These are phyloP conservation scores for Pichia paraexigua DNA, from an alignment of 805 yeast genomes.

Conservation along the genomic window DNA sequence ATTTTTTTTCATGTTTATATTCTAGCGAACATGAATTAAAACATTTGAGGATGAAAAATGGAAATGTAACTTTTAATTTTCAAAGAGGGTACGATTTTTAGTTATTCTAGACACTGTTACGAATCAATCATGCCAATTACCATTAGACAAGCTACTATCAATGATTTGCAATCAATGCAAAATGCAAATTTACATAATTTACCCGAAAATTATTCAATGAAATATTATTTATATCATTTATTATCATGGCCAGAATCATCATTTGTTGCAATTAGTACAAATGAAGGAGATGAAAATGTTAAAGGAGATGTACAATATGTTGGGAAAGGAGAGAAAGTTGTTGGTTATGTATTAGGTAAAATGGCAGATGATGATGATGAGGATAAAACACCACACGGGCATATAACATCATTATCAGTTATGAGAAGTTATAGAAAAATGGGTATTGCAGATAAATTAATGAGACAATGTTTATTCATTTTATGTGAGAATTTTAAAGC, in stretches of 20 bases:
- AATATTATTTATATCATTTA: conserved; percentile 89
- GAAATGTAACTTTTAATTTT: too few species aligned
- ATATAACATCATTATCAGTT: conserved; percentile 87
- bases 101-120: neutral
- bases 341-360: conserved; percentile 94
- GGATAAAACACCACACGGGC: conserved; percentile 76
- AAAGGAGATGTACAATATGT: conserved; percentile 42
- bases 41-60: neutral
- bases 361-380: conserved; percentile 79
- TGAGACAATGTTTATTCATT: conserved; percentile 73
- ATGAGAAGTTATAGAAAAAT: conserved; percentile 92
- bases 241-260: conserved; percentile 97
- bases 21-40: too few species aligned
- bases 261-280: conserved; percentile 80
- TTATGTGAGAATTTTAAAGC: conserved; percentile 77
- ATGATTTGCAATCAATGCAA: conserved; percentile 91
- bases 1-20: too few species aligned
- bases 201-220: conserved; percentile 90
- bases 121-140: conserved; percentile 67
- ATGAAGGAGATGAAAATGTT: conserved; percentile 32
- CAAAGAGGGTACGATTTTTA: too few species aligned
- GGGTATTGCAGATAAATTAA: conserved; percentile 88
- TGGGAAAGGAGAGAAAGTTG: conserved; percentile 65
- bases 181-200: conserved; percentile 85
- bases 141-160: conserved; percentile 78